phyloP scores from a whole-genome alignment of 441 rosid genomes.

The Mallotus japonicus region DNA sequence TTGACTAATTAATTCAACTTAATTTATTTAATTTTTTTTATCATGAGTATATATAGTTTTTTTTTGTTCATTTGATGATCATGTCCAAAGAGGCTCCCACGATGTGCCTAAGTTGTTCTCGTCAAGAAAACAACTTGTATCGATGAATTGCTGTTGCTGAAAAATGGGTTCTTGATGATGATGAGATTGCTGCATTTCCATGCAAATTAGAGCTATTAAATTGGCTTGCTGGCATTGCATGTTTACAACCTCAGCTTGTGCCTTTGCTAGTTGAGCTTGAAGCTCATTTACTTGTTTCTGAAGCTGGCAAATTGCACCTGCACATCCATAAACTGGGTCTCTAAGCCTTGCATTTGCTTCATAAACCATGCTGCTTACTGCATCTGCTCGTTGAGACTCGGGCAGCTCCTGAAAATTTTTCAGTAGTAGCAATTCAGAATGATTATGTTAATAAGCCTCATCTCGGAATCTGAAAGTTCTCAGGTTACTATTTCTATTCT shows the following conservation, averaged over 20 bases:
- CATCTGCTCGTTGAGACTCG: slow-evolving; percentile 57
- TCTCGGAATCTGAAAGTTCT: too few species aligned
- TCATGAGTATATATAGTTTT: neutral
- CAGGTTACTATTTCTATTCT: neutral
- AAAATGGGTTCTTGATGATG: slow-evolving; percentile 26
- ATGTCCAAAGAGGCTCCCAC: slow-evolving; percentile 57
- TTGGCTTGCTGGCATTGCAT: slow-evolving; percentile 54
- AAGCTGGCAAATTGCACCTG: slow-evolving; percentile 52
- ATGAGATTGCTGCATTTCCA: slow-evolving; percentile 39
- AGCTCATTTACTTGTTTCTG: slow-evolving; percentile 62
- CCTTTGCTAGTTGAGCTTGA: slow-evolving; percentile 59
- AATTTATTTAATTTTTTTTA: slow-evolving; percentile 11
- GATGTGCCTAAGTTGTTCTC: slow-evolving; percentile 35
- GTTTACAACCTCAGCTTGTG: slow-evolving; percentile 53
- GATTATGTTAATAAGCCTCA: neutral
- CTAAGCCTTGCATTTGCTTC: slow-evolving; percentile 61
- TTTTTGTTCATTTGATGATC: neutral
- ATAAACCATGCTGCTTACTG: slow-evolving; percentile 69
- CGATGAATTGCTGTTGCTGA: slow-evolving; percentile 28
- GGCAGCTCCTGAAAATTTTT: slow-evolving; percentile 51
- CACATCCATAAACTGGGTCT: slow-evolving; percentile 70
- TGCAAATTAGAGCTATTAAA: slow-evolving; percentile 43
- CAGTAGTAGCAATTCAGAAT: neutral
- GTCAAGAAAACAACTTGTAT: slow-evolving; percentile 43
- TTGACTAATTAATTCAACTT: slow-evolving; percentile 1